Evolutionary conservation across 2,329 filamentous ascomycete genomes (phyloP).

Genomic region (Xylariaceae sp.): DNA sequence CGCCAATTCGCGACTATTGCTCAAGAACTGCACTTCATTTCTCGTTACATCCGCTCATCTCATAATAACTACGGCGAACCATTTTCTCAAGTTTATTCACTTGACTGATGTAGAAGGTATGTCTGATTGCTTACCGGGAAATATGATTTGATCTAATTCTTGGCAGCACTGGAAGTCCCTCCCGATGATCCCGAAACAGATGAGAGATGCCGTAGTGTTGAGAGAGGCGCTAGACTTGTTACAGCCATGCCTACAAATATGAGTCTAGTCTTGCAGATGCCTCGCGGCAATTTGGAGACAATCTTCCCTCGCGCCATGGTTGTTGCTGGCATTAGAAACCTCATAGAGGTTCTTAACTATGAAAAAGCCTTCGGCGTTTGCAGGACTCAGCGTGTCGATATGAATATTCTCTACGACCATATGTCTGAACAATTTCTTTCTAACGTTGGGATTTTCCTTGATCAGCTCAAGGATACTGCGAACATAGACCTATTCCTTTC

Average conservation of each 20-base stretch:
- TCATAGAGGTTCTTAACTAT: constrained; percentile 79
- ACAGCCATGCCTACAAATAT: constrained; percentile 87
- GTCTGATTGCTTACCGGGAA: constrained; percentile 16
- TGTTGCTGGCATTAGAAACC: constrained; percentile 77
- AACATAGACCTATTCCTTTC: constrained; percentile 91
- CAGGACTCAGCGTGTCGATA: constrained; percentile 88
- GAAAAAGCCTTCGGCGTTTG: constrained; percentile 80
- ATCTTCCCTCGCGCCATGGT: constrained; percentile 92
- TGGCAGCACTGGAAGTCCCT: constrained; percentile 72
- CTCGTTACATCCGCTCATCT: constrained; percentile 76
- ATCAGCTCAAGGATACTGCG: constrained; percentile 76
- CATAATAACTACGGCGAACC: constrained; percentile 87
- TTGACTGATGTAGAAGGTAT: constrained; percentile 63
- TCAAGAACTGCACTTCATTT: constrained; percentile 91
- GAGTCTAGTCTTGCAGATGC: constrained; percentile 87
- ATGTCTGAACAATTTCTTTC: constrained; percentile 79
- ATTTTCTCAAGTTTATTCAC: constrained; percentile 92
- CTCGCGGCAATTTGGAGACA: constrained; percentile 90
- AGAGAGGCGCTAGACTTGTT: constrained; percentile 81
- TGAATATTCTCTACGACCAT: constrained; percentile 96
- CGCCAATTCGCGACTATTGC: constrained; percentile 68
- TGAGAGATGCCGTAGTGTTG: constrained; percentile 86
- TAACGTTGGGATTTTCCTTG: constrained; percentile 71
- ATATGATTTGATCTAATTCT: background rate
- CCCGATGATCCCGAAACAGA: constrained; percentile 86